Percentiles rank a stretch among this genome's conserved stretches.
Evolutionary conservation across 495 filamentous ascomycete genomes (phyloP).

Genomic region (Aspergillus indologenus): DNA sequence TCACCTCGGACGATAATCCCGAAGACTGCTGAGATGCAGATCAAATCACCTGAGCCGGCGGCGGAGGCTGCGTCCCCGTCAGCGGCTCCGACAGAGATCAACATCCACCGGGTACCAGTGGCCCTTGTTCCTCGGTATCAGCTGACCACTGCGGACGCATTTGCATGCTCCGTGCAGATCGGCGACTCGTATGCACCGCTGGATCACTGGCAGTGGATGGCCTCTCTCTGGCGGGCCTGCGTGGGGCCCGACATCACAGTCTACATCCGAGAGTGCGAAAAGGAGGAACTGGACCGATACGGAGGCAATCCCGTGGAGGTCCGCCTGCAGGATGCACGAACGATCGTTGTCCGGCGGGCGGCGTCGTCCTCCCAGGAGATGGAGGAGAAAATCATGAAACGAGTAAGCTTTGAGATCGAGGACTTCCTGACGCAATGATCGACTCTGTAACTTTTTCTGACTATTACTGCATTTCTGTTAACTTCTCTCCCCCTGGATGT

Average conservation of each 20-base stretch:
- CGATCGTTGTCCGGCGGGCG: conserved; percentile 56
- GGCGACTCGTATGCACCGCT: conserved; percentile 72
- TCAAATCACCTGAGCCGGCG: conserved; percentile 28
- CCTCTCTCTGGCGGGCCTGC: conserved; percentile 86
- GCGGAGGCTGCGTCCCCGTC: conserved; percentile 34
- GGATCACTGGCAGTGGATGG: conserved; percentile 99
- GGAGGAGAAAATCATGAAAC: conserved; percentile 64
- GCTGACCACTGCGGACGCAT: conserved; percentile 71
- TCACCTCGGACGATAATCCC: conserved; percentile 38
- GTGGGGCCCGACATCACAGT: conserved; percentile 86
- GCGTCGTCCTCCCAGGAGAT: conserved; percentile 37
- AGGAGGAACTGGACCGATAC: conserved; percentile 44
- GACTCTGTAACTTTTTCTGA: background rate
- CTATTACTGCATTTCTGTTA: background rate
- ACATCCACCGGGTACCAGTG: conserved; percentile 50
- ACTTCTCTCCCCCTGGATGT: background rate
- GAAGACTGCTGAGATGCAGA: conserved; percentile 30
- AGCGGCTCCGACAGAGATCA: conserved; percentile 13
- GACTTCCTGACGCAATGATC: conserved; percentile 62
- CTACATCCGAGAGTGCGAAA: conserved; percentile 46
- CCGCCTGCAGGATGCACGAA: conserved; percentile 48
- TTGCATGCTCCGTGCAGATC: conserved; percentile 68
- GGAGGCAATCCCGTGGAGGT: conserved; percentile 50
- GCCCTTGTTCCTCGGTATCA: conserved; percentile 73
- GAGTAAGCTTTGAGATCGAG: conserved; percentile 78